Evolutionary conservation across 176 grass and related monocot genomes (phyloP).

Genomic region (Oryza rufipogon): DNA sequence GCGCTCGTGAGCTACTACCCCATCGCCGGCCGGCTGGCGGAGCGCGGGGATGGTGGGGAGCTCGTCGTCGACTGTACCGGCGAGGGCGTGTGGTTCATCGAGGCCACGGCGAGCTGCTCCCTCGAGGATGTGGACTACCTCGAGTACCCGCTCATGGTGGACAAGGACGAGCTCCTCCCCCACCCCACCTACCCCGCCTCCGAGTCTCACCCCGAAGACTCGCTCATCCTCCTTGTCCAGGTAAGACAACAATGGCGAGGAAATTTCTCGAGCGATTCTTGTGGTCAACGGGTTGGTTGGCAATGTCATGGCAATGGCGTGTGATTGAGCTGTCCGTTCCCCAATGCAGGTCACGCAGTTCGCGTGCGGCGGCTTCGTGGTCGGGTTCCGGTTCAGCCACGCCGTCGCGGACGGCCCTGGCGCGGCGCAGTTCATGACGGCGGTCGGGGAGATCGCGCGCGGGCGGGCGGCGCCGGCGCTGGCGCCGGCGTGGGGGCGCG

Average conservation of each 20-base stretch:
- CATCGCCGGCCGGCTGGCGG: constrained; percentile 65
- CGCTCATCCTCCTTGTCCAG: constrained; percentile 83
- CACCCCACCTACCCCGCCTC: constrained; percentile 48
- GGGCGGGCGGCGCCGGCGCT: constrained; percentile 40
- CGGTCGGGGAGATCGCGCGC: constrained; percentile 63
- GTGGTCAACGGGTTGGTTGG: constrained; percentile 20
- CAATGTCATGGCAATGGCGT: neutral
- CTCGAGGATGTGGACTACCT: constrained; percentile 86
- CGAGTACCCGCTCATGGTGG: constrained; percentile 78
- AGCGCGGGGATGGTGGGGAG: constrained; percentile 31
- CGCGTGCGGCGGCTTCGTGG: constrained; percentile 84
- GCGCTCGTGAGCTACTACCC: constrained; percentile 86
- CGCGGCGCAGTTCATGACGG: constrained; percentile 82
- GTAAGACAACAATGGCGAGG: constrained; percentile 28
- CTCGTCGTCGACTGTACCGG: constrained; percentile 73
- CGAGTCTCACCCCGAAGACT: constrained; percentile 47
- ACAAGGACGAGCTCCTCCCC: constrained; percentile 79
- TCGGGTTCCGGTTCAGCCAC: constrained; percentile 83
- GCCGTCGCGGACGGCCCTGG: constrained; percentile 67
- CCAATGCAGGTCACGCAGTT: constrained; percentile 83
- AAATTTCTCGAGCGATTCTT: neutral
- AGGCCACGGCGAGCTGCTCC: constrained; percentile 54
- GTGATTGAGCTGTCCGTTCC: neutral
- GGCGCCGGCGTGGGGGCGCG: constrained; percentile 62
- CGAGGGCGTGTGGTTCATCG: constrained; percentile 88